Evolutionary conservation across 140 eudicot genomes (phyloP), one percentile per base, ranked within the genome.

Genomic region (Cichorium intybus): DNA sequence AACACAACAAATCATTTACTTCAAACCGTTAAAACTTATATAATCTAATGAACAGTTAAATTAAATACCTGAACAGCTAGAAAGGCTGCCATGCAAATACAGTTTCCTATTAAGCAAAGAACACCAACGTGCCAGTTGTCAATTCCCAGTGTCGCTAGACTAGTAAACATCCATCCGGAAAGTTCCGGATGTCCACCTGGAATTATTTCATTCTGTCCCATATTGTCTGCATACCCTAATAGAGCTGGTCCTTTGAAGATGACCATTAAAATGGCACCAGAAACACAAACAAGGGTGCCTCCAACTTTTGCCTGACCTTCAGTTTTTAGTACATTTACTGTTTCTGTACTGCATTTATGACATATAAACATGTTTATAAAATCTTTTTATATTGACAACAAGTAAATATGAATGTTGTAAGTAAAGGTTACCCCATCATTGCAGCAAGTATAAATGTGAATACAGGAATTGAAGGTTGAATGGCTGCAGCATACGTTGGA

Each of bases 401-500:
- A 6, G 27, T 15, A 22, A 8, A 45, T 41, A 10, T 9, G 54
- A 9, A 24, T 12, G 68, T 26, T 10, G 46, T 35, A 24, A 27
- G 52, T 62, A 34, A 17, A 51, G 80, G 80, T 57, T 70, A 92
- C 98, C 98, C 96, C 95, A 88, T 79, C 24, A 81, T 39, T 43
- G 75, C 77, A 70, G 97, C 97, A 6, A 93, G 69, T 68, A 93
- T 79, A 70, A 85, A 88, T 16, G 99, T 93, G 60, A 93, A 93
- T 59, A 93, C 99, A 35, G 99, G 99, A 75, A 93, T 85, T 3
- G 99, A 76, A 70, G 99, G 96, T 64, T 93, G 99, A 58, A 84
- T 75, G 68, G 99, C 99, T 7, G 99, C 97, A 73, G 99, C 99
- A 62, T 93, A 93, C 22, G 93, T 83, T 70, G 99, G 99, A 84